Evolutionary conservation across 1,139 yeast species (phyloP).

Genomic region (Yamadazyma dushanensis): DNA sequence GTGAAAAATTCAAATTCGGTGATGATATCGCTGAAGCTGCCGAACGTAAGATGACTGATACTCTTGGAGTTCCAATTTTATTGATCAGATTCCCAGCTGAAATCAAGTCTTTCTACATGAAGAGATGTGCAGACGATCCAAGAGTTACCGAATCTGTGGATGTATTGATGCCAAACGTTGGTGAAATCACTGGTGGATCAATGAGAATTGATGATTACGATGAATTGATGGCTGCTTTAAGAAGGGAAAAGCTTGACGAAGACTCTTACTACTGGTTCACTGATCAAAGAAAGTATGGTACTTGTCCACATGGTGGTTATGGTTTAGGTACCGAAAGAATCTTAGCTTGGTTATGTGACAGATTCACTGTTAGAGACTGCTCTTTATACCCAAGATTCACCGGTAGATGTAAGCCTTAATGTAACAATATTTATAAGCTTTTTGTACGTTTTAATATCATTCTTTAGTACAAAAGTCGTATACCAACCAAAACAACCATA

Average conservation of each 20-base stretch:
- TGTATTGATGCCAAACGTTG: constrained; percentile 97
- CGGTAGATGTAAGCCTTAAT: constrained; percentile 93
- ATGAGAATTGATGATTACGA: constrained; percentile 89
- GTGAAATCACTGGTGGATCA: constrained; percentile 98
- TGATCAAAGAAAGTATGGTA: constrained; percentile 95
- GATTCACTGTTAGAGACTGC: constrained; percentile 98
- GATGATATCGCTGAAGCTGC: constrained; percentile 99
- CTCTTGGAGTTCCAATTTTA: constrained; percentile 87
- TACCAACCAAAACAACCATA: not conserved
- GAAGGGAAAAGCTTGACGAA: constrained; percentile 85
- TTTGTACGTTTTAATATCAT: too few relatives aligned
- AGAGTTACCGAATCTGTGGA: constrained; percentile 98
- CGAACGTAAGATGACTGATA: constrained; percentile 97
- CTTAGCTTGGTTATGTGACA: constrained; percentile 95
- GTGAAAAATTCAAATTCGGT: constrained; percentile 88
- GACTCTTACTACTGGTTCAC: constrained; percentile 90
- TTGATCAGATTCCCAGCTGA: constrained; percentile 95
- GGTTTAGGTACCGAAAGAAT: constrained; percentile 98
- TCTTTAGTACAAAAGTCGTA: not conserved
- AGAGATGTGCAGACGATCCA: constrained; percentile 83
- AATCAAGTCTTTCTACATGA: constrained; percentile 97
- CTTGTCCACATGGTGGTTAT: constrained; percentile 98
- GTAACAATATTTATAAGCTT: constrained; percentile 1
- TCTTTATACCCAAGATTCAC: constrained; percentile 96
- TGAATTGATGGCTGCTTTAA: constrained; percentile 85